Conservation (phyloP, 345 rosid genomes). For the Brassica incana region DNA sequence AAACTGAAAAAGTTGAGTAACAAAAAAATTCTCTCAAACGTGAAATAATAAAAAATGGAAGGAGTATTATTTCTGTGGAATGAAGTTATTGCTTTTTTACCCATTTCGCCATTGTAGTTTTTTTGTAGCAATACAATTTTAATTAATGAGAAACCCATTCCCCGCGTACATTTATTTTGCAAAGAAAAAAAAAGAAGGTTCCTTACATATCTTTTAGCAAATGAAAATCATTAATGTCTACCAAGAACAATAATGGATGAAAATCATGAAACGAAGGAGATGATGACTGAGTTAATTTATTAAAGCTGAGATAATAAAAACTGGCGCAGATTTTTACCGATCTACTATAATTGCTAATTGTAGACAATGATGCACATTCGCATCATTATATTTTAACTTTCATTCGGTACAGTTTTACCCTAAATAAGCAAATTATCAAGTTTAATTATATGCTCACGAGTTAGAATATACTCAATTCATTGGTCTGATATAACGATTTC, state of each 20-base stretch:
- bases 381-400: slow-evolving; percentile 26
- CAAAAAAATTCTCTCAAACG: no score
- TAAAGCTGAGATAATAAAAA: slow-evolving; percentile 18
- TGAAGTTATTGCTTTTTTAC: no score
- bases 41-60: no score
- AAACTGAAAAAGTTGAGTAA: no score
- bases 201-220: neutral
- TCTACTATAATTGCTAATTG: slow-evolving; percentile 29
- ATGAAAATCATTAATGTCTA: slow-evolving; percentile 26
- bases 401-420: slow-evolving; percentile 26
- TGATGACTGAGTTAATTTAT: slow-evolving; percentile 30
- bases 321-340: slow-evolving; percentile 15
- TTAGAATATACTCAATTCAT: slow-evolving; percentile 3
- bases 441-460: slow-evolving; percentile 35
- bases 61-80: no score
- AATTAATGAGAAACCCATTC: no score
- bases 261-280: neutral
- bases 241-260: slow-evolving; percentile 37
- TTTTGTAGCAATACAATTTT: no score
- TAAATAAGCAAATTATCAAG: neutral
- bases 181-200: no score
- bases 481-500: neutral
- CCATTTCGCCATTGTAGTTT: no score
- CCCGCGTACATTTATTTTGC: no score
- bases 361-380: slow-evolving; percentile 34